phyloP scores from a whole-genome alignment of 495 filamentous ascomycete genomes.

The Lophiostoma macrostomum region DNA sequence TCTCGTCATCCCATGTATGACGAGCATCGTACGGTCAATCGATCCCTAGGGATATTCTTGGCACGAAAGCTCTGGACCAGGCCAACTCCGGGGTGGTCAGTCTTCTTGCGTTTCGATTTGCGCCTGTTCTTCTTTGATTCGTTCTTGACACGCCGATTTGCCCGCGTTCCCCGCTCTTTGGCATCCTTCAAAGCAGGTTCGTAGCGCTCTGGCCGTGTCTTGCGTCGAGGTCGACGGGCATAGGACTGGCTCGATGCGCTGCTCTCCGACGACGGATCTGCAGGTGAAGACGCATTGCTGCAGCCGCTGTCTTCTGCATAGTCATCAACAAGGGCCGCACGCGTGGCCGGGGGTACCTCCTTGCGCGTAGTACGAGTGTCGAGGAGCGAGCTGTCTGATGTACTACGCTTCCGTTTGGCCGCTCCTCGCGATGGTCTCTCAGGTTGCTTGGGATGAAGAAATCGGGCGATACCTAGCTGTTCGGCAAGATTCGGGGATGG shows the following conservation, averaged over 20 bases:
- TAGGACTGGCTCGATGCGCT: slow-evolving; percentile 28
- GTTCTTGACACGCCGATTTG: slow-evolving; percentile 19
- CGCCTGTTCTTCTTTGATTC: slow-evolving; percentile 35
- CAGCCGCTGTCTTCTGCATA: slow-evolving; percentile 5
- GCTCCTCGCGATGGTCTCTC: slow-evolving; percentile 5
- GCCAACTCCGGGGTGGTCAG: slow-evolving; percentile 45
- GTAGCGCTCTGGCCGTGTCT: slow-evolving; percentile 44
- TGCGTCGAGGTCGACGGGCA: slow-evolving; percentile 37
- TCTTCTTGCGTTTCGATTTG: slow-evolving; percentile 39
- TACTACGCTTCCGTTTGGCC: slow-evolving; percentile 32
- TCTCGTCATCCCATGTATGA: slow-evolving; percentile 47
- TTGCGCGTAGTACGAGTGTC: slow-evolving; percentile 13
- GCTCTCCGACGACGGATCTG: slow-evolving; percentile 13
- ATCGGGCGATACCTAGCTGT: slow-evolving; percentile 11
- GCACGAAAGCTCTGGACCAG: slow-evolving; percentile 63
- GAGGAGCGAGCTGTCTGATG: slow-evolving; percentile 41
- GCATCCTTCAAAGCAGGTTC: slow-evolving; percentile 47
- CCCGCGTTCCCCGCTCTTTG: slow-evolving; percentile 35
- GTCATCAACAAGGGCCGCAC: slow-evolving; percentile 7
- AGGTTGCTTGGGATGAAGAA: slow-evolving; percentile 13
- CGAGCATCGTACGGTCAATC: slow-evolving; percentile 43
- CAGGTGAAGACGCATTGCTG: slow-evolving; percentile 7
- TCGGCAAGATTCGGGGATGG: slow-evolving; percentile 21
- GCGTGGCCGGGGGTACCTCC: slow-evolving; percentile 12
- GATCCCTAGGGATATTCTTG: slow-evolving; percentile 57